Base-by-base conservation (phyloP, 1,139 yeast species). In the Pichia sorboxylosa region DNA sequence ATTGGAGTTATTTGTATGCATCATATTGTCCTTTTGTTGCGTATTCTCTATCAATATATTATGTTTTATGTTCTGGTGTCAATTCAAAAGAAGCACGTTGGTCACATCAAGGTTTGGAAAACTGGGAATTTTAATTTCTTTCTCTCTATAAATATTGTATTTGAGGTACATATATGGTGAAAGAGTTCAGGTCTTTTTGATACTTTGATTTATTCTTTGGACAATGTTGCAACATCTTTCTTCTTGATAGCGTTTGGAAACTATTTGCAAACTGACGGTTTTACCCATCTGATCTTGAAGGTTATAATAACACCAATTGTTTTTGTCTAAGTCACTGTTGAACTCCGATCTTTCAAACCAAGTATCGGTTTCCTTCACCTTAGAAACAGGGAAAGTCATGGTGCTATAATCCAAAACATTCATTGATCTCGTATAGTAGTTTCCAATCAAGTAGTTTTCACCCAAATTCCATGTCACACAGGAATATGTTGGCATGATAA, bases 341-440 rank as follows among this genome's bases (percentile, higher is more conserved):
- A 59, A 58, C 9, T 38, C 45, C 11, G 46, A 40, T 28, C 53
- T 42, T 32, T 52, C 57, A 36, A 38, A 47, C 16, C 46, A 30
- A 13, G 38, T 37, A 40, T 64, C 78, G 5, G 60, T 39, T 5
- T 47, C 48, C 39, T 63, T 60, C 11, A 69, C 73, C 24, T 55
- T 52, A 5, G 69, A 60, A n/a, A 70, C 66, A 0, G 79, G 80
- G 37, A 72, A 52, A 1, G 64, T 58, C 13, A 72, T 61, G 1
- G 62, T 68, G 0, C 75, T 58, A 41, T 61, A 70, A 49, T 73
- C 78, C 30, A 69, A 45, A 23, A 67, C 49, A 45, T 73, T 73
- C 52, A 69, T 55, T 13, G 62, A 58, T 23, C 70, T 56, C 11
- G 75, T 66, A 47, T 68, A 65, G 16, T 38, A 39, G 19, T 44